Conservation (phyloP, 305 asterid genomes). For the Rubia balearica region DNA sequence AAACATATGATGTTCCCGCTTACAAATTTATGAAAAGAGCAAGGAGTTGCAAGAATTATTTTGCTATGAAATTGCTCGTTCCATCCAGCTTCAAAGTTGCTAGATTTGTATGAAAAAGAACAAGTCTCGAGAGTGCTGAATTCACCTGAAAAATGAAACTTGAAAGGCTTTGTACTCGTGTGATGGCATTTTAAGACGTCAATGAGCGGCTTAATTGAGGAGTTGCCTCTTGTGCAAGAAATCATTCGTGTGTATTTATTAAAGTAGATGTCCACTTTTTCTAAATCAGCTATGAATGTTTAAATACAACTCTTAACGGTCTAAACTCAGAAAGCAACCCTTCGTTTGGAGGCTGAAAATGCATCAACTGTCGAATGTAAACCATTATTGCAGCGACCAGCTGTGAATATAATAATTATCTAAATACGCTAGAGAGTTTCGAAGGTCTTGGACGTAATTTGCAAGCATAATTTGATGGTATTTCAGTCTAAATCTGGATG, state of each 20-base stretch:
- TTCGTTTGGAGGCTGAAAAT: neutral
- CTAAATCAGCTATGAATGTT: neutral
- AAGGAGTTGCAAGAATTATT: conserved; percentile 8
- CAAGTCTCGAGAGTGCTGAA: neutral
- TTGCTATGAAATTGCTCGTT: neutral
- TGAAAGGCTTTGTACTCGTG: neutral
- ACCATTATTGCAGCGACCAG: neutral
- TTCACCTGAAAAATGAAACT: neutral
- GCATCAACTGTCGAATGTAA: neutral
- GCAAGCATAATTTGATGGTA: neutral
- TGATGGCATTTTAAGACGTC: neutral
- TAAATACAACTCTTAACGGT: neutral
- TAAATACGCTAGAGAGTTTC: neutral
- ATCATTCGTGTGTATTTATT: neutral
- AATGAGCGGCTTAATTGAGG: neutral
- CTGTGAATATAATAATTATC: neutral
- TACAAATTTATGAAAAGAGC: conserved; percentile 16
- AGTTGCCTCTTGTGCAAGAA: neutral
- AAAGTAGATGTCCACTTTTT: neutral
- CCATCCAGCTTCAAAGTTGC: conserved; percentile 7
- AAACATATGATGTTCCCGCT: conserved; percentile 31
- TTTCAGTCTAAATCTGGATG: neutral
- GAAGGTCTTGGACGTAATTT: neutral
- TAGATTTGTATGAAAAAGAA: neutral
- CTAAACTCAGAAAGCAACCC: neutral